Conservation (phyloP, 2,329 filamentous ascomycete species). For the Botryotinia calthae region DNA sequence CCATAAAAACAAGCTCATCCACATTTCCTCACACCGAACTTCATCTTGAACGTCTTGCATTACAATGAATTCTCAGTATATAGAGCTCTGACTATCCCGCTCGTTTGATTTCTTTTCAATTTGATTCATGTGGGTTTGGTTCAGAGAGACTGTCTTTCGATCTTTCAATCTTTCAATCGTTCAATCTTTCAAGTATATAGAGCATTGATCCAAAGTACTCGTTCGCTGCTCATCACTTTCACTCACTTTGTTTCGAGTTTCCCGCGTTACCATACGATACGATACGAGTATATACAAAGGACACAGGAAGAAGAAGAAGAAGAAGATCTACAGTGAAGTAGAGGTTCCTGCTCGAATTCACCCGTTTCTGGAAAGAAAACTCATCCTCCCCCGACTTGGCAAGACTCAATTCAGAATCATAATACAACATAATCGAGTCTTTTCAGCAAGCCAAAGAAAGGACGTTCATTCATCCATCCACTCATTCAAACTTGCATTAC, state of each 20-base stretch:
- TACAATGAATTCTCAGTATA: neutral
- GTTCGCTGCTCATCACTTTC: neutral
- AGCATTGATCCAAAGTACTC: neutral
- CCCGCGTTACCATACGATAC: neutral
- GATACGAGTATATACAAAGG: neutral
- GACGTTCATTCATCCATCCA: neutral
- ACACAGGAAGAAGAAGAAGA: no score
- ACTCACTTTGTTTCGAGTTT: neutral
- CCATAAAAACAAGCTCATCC: neutral
- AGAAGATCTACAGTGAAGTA: neutral
- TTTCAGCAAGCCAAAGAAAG: slow-evolving; percentile 2
- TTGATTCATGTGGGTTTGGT: neutral
- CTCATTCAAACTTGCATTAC: neutral
- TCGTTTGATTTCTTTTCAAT: neutral
- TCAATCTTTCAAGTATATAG: neutral
- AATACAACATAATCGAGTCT: neutral
- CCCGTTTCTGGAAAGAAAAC: neutral
- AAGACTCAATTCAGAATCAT: neutral
- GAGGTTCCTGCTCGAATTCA: neutral
- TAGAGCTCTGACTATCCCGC: neutral
- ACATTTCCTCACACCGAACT: neutral
- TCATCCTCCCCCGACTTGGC: neutral
- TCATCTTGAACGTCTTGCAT: neutral
- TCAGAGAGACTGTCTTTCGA: neutral
- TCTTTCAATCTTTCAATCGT: neutral